These are phyloP conservation scores for Dorcoceras hygrometricum DNA, from an alignment of 257 asterid species.

Conservation along the genomic window DNA sequence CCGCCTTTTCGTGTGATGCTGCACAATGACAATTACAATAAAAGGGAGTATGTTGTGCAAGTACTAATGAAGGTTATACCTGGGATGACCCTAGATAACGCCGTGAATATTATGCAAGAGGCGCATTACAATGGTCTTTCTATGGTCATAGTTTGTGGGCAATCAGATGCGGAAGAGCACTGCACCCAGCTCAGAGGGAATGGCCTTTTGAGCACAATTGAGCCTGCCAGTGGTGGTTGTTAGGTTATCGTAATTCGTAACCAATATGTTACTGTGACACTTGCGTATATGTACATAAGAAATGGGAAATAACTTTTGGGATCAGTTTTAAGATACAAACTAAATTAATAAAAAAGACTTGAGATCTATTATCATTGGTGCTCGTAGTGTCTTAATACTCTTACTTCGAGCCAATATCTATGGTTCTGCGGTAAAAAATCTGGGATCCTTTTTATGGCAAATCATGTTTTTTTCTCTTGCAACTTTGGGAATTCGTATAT, in stretches of 20 bases:
- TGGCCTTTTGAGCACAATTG: constrained; percentile 86
- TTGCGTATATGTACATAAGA: constrained; percentile 33
- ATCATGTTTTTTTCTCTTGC: no score
- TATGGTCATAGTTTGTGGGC: constrained; percentile 83
- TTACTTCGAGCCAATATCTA: no score
- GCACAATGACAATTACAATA: constrained; percentile 83
- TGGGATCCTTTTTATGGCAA: no score
- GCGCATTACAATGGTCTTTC: constrained; percentile 79
- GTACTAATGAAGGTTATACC: constrained; percentile 96
- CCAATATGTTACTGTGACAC: constrained; percentile 14
- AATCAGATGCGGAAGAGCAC: constrained; percentile 90
- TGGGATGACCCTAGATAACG: constrained; percentile 89
- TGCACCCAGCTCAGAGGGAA: constrained; percentile 89
- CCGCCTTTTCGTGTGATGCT: constrained; percentile 89
- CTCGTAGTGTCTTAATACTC: no score
- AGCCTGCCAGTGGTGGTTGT: constrained; percentile 87
- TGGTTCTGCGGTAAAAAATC: no score
- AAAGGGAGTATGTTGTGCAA: constrained; percentile 96
- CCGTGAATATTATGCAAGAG: constrained; percentile 95
- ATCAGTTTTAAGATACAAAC: neutral
- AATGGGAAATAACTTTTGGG: constrained; percentile 22
- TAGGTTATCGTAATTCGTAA: constrained; percentile 25
- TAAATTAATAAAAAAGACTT: no score
- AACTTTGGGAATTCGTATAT: no score
- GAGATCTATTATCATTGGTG: neutral